Evolutionary conservation across 768 basidiomycete genomes (phyloP).

Genomic region (Clitopilus hobsonii): DNA sequence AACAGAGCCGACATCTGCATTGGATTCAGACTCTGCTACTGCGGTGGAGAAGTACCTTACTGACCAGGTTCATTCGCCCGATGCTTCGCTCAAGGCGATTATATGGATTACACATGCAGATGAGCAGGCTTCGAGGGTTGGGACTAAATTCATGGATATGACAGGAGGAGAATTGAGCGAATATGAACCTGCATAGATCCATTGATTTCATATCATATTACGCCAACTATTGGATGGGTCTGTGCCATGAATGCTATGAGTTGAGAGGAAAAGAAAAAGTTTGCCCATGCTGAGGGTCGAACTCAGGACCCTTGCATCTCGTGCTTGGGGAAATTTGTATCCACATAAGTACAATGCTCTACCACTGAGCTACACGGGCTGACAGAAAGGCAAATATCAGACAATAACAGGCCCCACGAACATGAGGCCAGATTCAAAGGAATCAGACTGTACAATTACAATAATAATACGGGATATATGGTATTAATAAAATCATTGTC

Average conservation of each 20-base stretch:
- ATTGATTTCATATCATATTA: too few relatives aligned
- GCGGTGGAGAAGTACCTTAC: constrained; percentile 63
- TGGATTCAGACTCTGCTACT: constrained; percentile 64
- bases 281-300: constrained; percentile 52
- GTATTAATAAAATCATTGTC: too few relatives aligned
- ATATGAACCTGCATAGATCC: neutral
- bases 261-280: too few relatives aligned
- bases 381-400: neutral
- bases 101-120: constrained; percentile 89
- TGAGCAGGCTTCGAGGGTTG: constrained; percentile 72
- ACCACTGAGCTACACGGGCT: constrained; percentile 56
- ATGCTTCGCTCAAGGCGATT: constrained; percentile 60
- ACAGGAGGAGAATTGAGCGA: constrained; percentile 39
- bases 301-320: constrained; percentile 54
- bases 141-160: constrained; percentile 60
- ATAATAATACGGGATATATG: neutral
- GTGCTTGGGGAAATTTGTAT: constrained; percentile 24
- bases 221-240: too few relatives aligned
- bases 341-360: constrained; percentile 60
- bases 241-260: too few relatives aligned
- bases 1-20: constrained; percentile 87
- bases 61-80: constrained; percentile 41
- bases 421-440: neutral
- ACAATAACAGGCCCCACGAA: neutral
- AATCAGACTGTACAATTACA: neutral